Conservation (phyloP, 192 early-diverging fungal species). For the Pilaira anomala region DNA sequence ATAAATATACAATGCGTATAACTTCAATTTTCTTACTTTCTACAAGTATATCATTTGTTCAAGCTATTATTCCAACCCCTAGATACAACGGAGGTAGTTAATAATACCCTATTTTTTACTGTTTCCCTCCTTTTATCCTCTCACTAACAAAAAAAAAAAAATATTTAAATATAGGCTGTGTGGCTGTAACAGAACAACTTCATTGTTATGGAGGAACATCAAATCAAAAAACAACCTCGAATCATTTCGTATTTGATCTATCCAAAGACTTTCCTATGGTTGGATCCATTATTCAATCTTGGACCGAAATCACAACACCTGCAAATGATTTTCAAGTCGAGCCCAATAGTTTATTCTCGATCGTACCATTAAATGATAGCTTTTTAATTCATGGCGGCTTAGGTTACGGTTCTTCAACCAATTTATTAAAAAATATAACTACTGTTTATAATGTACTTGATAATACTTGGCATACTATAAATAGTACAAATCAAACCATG, state of each 20-base stretch:
- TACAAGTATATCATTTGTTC: background rate
- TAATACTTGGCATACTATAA: background rate
- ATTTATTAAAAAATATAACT: background rate
- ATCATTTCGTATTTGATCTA: background rate
- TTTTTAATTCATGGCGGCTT: background rate
- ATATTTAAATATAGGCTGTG: background rate
- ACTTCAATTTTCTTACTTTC: background rate
- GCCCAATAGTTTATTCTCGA: background rate
- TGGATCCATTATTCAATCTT: background rate
- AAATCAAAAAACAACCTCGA: background rate
- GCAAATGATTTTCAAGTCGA: background rate
- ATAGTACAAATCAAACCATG: background rate
- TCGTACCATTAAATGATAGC: background rate
- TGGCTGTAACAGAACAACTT: background rate
- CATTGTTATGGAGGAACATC: background rate
- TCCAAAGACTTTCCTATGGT: background rate
- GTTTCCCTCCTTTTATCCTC: too few relatives aligned
- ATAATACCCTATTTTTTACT: too few relatives aligned
- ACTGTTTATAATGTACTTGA: background rate
- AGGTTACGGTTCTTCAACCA: background rate
- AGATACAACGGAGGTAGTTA: constrained; percentile 1
- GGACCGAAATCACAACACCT: background rate
- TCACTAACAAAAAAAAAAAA: background rate
- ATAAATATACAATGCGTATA: too few relatives aligned
- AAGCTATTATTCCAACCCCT: background rate